Evolutionary conservation across 2,329 filamentous ascomycete genomes (phyloP).

Genomic region (Conoideocrella luteorostrata): DNA sequence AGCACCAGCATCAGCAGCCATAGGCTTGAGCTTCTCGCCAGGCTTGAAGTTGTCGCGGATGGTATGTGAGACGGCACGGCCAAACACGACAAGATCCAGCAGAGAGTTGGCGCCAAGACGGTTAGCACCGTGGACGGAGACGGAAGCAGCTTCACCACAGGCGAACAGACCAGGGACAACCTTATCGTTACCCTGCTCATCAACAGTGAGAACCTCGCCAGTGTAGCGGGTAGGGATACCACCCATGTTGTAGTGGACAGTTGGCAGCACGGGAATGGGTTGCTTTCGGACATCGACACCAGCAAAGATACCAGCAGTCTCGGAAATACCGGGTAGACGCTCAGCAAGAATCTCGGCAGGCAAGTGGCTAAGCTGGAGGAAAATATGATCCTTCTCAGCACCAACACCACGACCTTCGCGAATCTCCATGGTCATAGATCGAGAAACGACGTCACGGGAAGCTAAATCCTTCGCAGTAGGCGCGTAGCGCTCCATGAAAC

Average conservation of each 20-base stretch:
- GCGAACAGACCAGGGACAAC: constrained; percentile 92
- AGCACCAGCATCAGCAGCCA: constrained; percentile 79
- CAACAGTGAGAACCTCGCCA: constrained; percentile 87
- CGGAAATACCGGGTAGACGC: constrained; percentile 95
- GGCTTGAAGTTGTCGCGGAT: constrained; percentile 92
- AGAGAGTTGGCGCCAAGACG: constrained; percentile 97
- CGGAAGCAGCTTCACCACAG: constrained; percentile 93
- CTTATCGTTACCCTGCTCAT: constrained; percentile 81
- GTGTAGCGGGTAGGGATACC: constrained; percentile 98
- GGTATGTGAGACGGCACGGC: constrained; percentile 93
- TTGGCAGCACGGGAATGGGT: constrained; percentile 92
- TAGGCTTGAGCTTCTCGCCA: constrained; percentile 70
- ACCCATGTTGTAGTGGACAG: constrained; percentile 99
- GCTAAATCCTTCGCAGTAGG: constrained; percentile 97
- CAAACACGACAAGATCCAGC: constrained; percentile 94
- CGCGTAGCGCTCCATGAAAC: constrained; percentile 98
- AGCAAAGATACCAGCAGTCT: constrained; percentile 94
- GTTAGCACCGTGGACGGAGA: constrained; percentile 97
- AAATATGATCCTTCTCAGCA: constrained; percentile 96
- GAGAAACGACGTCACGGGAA: constrained; percentile 90
- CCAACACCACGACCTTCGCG: constrained; percentile 95
- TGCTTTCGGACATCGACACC: constrained; percentile 97
- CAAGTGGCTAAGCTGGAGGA: constrained; percentile 93
- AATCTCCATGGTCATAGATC: constrained; percentile 98
- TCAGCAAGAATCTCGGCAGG: constrained; percentile 88